Evolutionary conservation across 179 eudicot species (phyloP), one percentile per base, ranked within the genome.

Genomic region (Silene vulgaris): DNA sequence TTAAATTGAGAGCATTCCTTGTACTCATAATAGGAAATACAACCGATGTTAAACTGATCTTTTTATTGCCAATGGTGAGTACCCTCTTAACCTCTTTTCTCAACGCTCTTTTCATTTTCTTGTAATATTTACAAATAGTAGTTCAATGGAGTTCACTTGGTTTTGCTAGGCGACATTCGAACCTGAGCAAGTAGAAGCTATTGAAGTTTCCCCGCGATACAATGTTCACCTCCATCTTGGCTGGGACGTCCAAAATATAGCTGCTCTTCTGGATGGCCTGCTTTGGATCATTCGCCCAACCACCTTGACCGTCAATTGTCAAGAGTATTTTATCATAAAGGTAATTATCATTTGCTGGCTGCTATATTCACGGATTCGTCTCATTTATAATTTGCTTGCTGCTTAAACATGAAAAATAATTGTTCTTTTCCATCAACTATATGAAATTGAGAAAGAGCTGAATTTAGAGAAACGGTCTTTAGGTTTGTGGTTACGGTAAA

Each of bases 201-300:
- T 64, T 28, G 7, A 64, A 64, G 35, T 3, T 29, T 26, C 32
- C 8, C 2, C 40, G 17, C 68, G 2, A 29, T 11, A 14, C 19
- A 29, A 26, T 64, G 37, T 64, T 64, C 40, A 13, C 57, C 57
- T 52, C 4, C 0, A 0, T 52, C 57, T 52, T 40, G 1, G 0
- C 0, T n/a, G 0, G 1, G 2, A 52, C n/a, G 8, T 14, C 3
- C n/a, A 28, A 64, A 16, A 64, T 64, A 17, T 64, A 11, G 40
- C 68, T 28, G n/a, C 19, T 64, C 40, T 64, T 64, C 0, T 64
- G 16, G 68, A 64, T 28, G 40, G 2, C 37, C 13, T 64, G 17
- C 68, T 64, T 13, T 64, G 68, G 68, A 64, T 64, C 40, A 64
- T 64, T 64, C 68, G 68, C 12, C 67, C 67, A 9, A 28, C 67